A percentile compares a stretch with the other conserved stretches of the same genome.
Evolutionary conservation across 345 rosid species (phyloP).

Genomic region (Eutrema japonicum): DNA sequence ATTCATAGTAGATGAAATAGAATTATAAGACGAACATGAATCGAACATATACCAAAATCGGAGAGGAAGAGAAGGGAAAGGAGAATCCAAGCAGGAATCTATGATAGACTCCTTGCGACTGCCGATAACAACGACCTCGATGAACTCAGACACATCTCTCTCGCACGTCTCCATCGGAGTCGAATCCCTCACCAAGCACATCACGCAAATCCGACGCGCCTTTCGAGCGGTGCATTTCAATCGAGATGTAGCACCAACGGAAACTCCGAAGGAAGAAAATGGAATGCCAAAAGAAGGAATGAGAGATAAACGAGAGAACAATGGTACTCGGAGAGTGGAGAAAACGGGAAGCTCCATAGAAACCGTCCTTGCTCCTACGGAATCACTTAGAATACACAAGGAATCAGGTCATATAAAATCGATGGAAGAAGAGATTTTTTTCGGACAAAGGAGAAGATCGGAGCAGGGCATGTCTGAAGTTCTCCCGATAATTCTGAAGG

Average conservation of each 20-base stretch:
- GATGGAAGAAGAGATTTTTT: constrained; percentile 5
- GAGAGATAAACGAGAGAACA: constrained; percentile 36
- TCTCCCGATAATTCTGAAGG: constrained; percentile 8
- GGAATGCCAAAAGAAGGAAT: constrained; percentile 25
- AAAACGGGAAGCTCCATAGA: constrained; percentile 48
- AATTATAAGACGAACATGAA: not conserved
- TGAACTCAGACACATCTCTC: constrained; percentile 38
- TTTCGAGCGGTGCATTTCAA: constrained; percentile 27
- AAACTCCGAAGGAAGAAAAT: constrained; percentile 17
- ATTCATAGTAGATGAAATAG: not conserved
- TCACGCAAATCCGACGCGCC: constrained; percentile 42
- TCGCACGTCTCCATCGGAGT: constrained; percentile 27
- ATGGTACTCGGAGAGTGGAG: constrained; percentile 37
- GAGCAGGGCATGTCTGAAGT: constrained; percentile 27
- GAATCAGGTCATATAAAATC: not conserved
- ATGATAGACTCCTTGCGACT: constrained; percentile 77
- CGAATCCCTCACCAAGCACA: constrained; percentile 42
- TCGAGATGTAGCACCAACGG: constrained; percentile 5
- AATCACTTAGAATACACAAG: not conserved
- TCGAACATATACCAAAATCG: constrained; percentile 68
- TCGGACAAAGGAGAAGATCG: constrained; percentile 23
- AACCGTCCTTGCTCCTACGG: constrained; percentile 32
- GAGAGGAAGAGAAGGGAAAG: constrained; percentile 59
- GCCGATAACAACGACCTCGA: constrained; percentile 80
- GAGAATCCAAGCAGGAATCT: constrained; percentile 76